Evolutionary conservation across 2,329 filamentous ascomycete species (phyloP), one percentile per base, ranked within the genome.

Genomic region (Coniosporium tulheliwenetii): DNA sequence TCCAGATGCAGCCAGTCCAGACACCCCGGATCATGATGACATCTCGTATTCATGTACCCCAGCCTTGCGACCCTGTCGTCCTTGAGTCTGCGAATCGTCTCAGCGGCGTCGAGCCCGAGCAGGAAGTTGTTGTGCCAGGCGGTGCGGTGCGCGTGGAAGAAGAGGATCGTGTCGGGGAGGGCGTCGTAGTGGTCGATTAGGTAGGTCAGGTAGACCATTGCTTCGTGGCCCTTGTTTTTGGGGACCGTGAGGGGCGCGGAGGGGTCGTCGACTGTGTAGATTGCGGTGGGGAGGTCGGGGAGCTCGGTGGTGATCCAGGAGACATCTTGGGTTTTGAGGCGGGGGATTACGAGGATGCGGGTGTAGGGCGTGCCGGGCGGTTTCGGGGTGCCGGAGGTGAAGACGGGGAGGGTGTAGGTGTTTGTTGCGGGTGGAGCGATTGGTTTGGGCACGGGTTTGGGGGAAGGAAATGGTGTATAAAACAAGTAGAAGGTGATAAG

Each of bases 1-100:
- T 73, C 66, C 39, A 71, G 68, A 1, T 50, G 49, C 0, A 70
- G 70, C 47, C 70, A 74, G 1, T 69, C 70, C 1, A 71, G 54
- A 26, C 1, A 58, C 55, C 68, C 68, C 71, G 15, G 59, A 62
- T 26, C 19, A 7, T 26, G 19, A 7, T 26, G 19, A 46, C 70
- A 74, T 34, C 70, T 67, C 12, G 73, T 58, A 40, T 70, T 73
- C 30, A 69, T 65, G 41, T 73, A 74, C 41, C 70, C 69, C 49
- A 67, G 57, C 42, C 62, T 48, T 39, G 64, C 58, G 33, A 73
- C 58, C 47, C 69, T 65, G 1, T 64, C 57, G 3, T 70, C 41
- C 42, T 69, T 66, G 42, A 73, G 63, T 31, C 64, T 62, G 14
- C 59, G 58, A 2, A 74, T 56, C 52, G 19, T 71, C 61, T 4